A percentile compares a stretch with the other conserved stretches of the same genome.
Conservation (phyloP, 345 rosid genomes). For the Fremontodendron californicum region DNA sequence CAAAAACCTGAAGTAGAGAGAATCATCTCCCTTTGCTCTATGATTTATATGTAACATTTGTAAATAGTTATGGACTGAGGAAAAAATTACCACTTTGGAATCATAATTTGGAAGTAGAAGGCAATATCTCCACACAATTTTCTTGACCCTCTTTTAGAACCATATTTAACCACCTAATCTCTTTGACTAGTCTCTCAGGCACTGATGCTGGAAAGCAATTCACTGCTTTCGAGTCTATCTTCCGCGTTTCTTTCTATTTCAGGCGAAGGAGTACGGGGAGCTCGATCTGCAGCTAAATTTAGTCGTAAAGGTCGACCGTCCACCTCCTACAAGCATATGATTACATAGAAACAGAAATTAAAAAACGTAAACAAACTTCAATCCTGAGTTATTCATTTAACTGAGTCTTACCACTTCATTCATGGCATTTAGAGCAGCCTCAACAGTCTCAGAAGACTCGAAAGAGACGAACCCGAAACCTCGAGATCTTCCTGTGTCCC, state of each 20-base stretch:
- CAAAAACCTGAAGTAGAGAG: background rate
- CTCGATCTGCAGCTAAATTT: slow-evolving; percentile 57
- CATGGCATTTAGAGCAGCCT: slow-evolving; percentile 59
- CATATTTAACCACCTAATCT: background rate
- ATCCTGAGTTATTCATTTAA: background rate
- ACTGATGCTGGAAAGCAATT: slow-evolving; percentile 46
- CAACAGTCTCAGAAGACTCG: slow-evolving; percentile 56
- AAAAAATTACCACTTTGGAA: background rate
- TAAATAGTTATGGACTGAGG: background rate
- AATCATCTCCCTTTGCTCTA: background rate
- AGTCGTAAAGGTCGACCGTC: slow-evolving; percentile 82
- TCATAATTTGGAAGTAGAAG: background rate
- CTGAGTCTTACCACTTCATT: slow-evolving; percentile 65
- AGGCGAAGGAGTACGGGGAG: slow-evolving; percentile 22
- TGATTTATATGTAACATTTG: slow-evolving; percentile 5
- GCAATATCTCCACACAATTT: background rate
- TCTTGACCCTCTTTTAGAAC: background rate
- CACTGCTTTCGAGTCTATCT: slow-evolving; percentile 37
- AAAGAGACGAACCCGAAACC: slow-evolving; percentile 87
- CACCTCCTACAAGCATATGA: slow-evolving; percentile 53
- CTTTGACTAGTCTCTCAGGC: slow-evolving; percentile 20
- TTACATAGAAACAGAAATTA: background rate
- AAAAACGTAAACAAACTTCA: background rate
- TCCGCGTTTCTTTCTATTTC: slow-evolving; percentile 20
- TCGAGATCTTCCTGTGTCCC: slow-evolving; percentile 69